phyloP scores from a whole-genome alignment of 2,329 filamentous ascomycete species.

The Berkeleyomyces basicola region DNA sequence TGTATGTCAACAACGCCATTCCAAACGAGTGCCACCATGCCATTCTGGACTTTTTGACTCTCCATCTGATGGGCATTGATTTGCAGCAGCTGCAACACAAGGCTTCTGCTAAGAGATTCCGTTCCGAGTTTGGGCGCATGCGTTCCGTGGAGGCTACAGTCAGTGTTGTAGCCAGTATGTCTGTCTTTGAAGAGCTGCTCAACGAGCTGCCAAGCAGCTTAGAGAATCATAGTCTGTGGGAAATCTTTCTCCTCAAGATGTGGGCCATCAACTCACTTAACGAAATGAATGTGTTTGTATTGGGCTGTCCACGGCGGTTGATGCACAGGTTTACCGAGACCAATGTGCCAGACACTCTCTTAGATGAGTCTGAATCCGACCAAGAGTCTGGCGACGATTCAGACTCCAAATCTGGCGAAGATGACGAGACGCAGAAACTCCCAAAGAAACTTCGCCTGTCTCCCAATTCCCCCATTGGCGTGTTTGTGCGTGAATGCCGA shows the following conservation, averaged over 20 bases:
- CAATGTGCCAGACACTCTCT: background rate
- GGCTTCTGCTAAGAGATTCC: background rate
- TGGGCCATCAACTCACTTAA: slow-evolving; percentile 77
- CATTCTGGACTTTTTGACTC: slow-evolving; percentile 63
- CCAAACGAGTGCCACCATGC: slow-evolving; percentile 55
- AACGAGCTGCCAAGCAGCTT: slow-evolving; percentile 33
- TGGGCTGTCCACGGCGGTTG: slow-evolving; percentile 17
- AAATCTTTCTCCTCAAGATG: slow-evolving; percentile 62
- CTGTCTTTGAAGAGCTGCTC: slow-evolving; percentile 44
- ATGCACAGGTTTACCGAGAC: slow-evolving; percentile 3
- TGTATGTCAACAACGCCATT: slow-evolving; percentile 60
- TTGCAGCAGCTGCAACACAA: slow-evolving; percentile 18
- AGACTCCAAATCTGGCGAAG: slow-evolving; percentile 30
- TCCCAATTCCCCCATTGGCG: slow-evolving; percentile 61
- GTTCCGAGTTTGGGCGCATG: slow-evolving; percentile 22
- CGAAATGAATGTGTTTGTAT: slow-evolving; percentile 62
- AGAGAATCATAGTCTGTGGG: slow-evolving; percentile 72
- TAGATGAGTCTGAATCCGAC: background rate
- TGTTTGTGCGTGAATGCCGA: slow-evolving; percentile 58
- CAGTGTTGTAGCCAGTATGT: slow-evolving; percentile 36
- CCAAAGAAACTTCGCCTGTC: slow-evolving; percentile 43
- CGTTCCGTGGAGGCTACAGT: slow-evolving; percentile 32
- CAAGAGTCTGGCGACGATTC: slow-evolving; percentile 15
- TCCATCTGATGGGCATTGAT: slow-evolving; percentile 41
- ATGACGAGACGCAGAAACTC: slow-evolving; percentile 22